A percentile compares a stretch with the other conserved stretches of the same genome.
phyloP scores from a whole-genome alignment of 352 stramenopile genomes.

The Bremia lactucae region DNA sequence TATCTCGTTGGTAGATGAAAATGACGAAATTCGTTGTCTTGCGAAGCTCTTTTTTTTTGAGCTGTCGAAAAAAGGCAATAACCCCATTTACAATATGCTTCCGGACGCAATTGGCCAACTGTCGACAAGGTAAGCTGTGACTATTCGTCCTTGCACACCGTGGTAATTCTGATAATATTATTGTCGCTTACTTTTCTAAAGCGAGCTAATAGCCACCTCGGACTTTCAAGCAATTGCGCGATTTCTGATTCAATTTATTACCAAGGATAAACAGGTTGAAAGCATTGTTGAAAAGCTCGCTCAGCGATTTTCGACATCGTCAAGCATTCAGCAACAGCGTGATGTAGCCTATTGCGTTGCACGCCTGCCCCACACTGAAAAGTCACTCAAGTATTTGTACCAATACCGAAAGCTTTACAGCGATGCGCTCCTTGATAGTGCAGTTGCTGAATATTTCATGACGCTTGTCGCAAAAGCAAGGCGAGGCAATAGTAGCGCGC shows the following conservation, averaged over 20 bases:
- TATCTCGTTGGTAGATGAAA: slow-evolving; percentile 91
- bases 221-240: slow-evolving; percentile 90
- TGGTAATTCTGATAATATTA: not conserved
- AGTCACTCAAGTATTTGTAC: slow-evolving; percentile 87
- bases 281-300: slow-evolving; percentile 88
- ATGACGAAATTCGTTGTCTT: slow-evolving; percentile 87
- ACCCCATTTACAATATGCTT: slow-evolving; percentile 98
- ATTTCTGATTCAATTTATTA: slow-evolving; percentile 96
- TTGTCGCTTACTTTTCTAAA: slow-evolving; percentile 12
- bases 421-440: slow-evolving; percentile 85
- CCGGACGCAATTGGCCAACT: slow-evolving; percentile 93
- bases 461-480: slow-evolving; percentile 61
- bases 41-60: slow-evolving; percentile 95
- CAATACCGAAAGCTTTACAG: slow-evolving; percentile 87
- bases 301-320: slow-evolving; percentile 86
- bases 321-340: slow-evolving; percentile 47
- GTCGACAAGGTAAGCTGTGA: slow-evolving; percentile 44
- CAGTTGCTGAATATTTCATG: slow-evolving; percentile 87
- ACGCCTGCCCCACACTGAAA: slow-evolving; percentile 89
- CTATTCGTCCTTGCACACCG: not conserved
- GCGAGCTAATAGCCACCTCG: slow-evolving; percentile 69
- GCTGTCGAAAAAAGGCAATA: slow-evolving; percentile 92
- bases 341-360: slow-evolving; percentile 94
- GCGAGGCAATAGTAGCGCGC: slow-evolving; percentile 26
- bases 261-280: slow-evolving; percentile 90